Evolutionary conservation across 768 basidiomycete genomes (phyloP).

Genomic region (Tubosaeta sp.): DNA sequence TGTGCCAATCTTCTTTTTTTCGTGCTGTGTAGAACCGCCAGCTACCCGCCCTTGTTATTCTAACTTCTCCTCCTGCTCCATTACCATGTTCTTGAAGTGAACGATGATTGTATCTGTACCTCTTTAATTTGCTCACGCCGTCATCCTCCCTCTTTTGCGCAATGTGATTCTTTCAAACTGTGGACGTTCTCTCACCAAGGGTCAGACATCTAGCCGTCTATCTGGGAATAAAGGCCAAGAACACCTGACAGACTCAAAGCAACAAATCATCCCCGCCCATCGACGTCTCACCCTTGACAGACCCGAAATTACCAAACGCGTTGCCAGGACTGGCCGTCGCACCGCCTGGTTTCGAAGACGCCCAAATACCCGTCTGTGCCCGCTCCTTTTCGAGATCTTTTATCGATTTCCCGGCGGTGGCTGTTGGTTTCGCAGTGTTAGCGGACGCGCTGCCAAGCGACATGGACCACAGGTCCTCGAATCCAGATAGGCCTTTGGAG

Average conservation of each 20-base stretch:
- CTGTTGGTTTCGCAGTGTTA: constrained; percentile 34
- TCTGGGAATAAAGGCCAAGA: background rate
- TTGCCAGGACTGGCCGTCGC: constrained; percentile 12
- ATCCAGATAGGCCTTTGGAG: constrained; percentile 49
- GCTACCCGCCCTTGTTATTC: constrained; percentile 16
- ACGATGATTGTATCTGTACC: constrained; percentile 38
- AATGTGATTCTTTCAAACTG: constrained; percentile 17
- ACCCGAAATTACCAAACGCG: constrained; percentile 35
- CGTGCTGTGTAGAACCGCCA: constrained; percentile 2
- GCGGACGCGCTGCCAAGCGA: constrained; percentile 52
- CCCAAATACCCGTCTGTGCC: constrained; percentile 79
- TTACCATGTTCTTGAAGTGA: constrained; percentile 29
- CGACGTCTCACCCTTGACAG: constrained; percentile 11
- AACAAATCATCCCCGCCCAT: constrained; percentile 40
- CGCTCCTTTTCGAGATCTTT: constrained; percentile 90
- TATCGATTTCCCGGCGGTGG: constrained; percentile 63
- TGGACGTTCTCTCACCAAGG: constrained; percentile 14
- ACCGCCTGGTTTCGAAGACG: constrained; percentile 19
- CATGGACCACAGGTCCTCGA: constrained; percentile 88
- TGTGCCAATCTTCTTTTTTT: constrained; percentile 8
- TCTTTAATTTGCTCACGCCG: constrained; percentile 29
- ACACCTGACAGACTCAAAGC: constrained; percentile 26
- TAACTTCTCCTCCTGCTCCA: constrained; percentile 16
- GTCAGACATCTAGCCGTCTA: background rate
- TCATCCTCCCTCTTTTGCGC: constrained; percentile 12